These are phyloP conservation scores for Daldinia childiae DNA, from an alignment of 495 filamentous ascomycete genomes.

Conservation along the genomic window DNA sequence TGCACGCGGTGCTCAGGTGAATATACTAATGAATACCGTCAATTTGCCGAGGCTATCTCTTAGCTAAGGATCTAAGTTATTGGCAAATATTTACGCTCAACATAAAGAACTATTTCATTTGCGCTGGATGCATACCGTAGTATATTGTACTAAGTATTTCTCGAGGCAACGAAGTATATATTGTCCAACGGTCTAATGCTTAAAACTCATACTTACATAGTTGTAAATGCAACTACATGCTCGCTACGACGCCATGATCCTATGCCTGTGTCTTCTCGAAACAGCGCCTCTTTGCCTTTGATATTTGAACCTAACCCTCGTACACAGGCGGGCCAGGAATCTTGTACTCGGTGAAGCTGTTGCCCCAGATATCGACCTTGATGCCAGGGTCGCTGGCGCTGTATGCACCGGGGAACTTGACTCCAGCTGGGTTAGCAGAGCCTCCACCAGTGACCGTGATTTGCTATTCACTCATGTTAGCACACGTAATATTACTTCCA, in stretches of 20 bases:
- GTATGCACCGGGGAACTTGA: conserved; percentile 62
- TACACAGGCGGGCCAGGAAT: conserved; percentile 38
- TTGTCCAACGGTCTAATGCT: not conserved
- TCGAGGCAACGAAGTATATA: not conserved
- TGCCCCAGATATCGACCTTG: conserved; percentile 58
- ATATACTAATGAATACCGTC: no score
- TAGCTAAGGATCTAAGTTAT: no score
- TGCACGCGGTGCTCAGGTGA: no score
- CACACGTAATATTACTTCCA: not conserved
- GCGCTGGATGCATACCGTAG: no score
- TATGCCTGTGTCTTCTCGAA: not conserved
- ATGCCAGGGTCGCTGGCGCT: conserved; percentile 61
- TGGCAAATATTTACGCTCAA: no score
- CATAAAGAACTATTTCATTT: no score
- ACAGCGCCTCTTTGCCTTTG: not conserved
- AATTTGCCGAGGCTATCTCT: no score
- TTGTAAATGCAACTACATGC: not conserved
- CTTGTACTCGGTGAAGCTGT: conserved; percentile 37
- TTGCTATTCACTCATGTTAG: conserved; percentile 45
- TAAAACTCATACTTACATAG: not conserved
- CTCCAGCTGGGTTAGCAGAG: conserved; percentile 51
- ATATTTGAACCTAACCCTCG: not conserved
- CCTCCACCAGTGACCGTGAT: conserved; percentile 52
- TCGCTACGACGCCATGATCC: not conserved
- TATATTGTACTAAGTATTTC: no score